Evolutionary conservation across 352 stramenopile genomes (phyloP).

Genomic region (Pythium sukuiense): DNA sequence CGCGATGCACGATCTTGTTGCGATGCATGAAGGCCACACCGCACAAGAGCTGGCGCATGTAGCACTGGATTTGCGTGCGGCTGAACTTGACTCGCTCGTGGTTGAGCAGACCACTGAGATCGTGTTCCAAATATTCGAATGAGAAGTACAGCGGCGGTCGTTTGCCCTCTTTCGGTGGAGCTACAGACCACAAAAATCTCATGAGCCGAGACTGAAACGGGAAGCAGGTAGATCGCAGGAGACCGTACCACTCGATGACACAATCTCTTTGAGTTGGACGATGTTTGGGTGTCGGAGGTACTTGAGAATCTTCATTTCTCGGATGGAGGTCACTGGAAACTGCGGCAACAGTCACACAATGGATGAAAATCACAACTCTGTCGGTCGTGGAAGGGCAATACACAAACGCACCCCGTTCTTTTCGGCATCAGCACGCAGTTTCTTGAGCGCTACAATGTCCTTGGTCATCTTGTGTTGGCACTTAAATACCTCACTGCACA

Average conservation of each 20-base stretch:
- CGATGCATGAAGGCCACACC: conserved; percentile 87
- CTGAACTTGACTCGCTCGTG: conserved; percentile 82
- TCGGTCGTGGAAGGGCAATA: neutral
- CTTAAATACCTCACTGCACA: conserved; percentile 79
- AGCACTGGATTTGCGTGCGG: conserved; percentile 86
- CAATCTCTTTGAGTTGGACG: conserved; percentile 95
- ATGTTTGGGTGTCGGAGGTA: conserved; percentile 94
- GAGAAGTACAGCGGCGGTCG: conserved; percentile 83
- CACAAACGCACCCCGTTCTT: conserved; percentile 73
- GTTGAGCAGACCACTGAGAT: conserved; percentile 82
- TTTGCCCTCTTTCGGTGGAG: conserved; percentile 80
- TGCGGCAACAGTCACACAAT: conserved; percentile 27
- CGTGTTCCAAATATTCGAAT: conserved; percentile 88
- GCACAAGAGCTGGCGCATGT: conserved; percentile 83
- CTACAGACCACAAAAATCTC: conserved; percentile 27
- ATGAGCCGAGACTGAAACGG: neutral
- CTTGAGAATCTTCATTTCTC: conserved; percentile 98
- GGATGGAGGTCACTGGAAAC: conserved; percentile 95
- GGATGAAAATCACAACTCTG: too few species aligned
- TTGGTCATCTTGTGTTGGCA: conserved; percentile 87
- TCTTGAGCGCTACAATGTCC: conserved; percentile 87
- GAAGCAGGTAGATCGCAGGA: neutral
- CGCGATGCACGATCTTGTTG: conserved; percentile 86
- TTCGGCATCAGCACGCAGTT: conserved; percentile 78
- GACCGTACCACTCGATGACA: conserved; percentile 72